Evolutionary conservation across 164 flowering plant species (phyloP).

Genomic region (Macadamia tetraphylla): DNA sequence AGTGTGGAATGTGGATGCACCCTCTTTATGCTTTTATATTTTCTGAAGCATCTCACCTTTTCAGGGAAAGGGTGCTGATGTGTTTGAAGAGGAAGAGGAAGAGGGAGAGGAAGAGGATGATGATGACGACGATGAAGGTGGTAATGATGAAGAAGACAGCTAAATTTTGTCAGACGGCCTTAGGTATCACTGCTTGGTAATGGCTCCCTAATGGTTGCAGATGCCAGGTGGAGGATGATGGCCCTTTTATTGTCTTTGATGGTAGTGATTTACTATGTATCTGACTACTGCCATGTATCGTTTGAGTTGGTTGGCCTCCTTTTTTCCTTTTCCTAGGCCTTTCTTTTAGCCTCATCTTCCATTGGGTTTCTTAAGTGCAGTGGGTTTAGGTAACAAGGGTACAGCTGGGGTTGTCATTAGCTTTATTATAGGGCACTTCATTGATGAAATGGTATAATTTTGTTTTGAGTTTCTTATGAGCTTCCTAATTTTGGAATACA

Average conservation of each 20-base stretch:
- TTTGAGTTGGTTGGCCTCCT: background rate
- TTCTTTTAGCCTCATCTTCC: background rate
- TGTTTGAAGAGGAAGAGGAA: conserved; percentile 12
- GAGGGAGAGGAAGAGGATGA: conserved; percentile 25
- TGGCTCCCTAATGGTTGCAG: conserved; percentile 7
- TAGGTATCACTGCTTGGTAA: conserved; percentile 7
- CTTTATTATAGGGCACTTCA: too few species aligned
- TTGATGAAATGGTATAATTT: too few species aligned
- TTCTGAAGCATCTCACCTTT: background rate
- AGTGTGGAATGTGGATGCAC: background rate
- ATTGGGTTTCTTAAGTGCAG: background rate
- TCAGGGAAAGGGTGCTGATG: conserved; percentile 24
- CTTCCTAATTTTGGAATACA: too few species aligned
- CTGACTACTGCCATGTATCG: conserved; percentile 7
- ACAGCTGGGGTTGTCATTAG: too few species aligned
- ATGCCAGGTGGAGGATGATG: background rate
- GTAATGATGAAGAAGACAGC: conserved; percentile 19
- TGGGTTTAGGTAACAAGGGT: too few species aligned
- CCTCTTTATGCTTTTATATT: background rate
- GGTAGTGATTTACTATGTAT: conserved; percentile 13
- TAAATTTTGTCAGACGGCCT: conserved; percentile 4
- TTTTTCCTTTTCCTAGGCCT: background rate
- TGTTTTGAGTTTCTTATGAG: too few species aligned
- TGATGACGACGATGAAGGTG: conserved; percentile 18
- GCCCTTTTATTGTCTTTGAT: background rate